Evolutionary conservation across 805 yeast genomes (phyloP).

Genomic region (Huiozyma naganishii): DNA sequence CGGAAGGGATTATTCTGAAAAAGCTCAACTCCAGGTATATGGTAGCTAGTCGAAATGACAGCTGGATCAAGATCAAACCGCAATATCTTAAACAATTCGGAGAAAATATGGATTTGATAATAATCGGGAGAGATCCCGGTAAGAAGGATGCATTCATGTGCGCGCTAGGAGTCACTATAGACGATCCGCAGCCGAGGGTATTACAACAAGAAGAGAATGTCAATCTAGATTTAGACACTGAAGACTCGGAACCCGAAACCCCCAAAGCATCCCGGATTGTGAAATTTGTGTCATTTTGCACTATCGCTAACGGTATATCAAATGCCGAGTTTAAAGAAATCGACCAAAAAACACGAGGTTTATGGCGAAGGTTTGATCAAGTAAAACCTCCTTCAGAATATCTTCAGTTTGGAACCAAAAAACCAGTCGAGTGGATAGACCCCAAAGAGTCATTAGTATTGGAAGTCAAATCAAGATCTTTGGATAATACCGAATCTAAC

Average conservation of each 20-base stretch:
- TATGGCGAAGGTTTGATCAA: slow-evolving; percentile 43
- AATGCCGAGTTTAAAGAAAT: slow-evolving; percentile 50
- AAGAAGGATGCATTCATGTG: slow-evolving; percentile 61
- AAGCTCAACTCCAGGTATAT: slow-evolving; percentile 46
- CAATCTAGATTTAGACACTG: slow-evolving; percentile 7
- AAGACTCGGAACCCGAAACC: slow-evolving; percentile 1
- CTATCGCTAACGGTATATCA: slow-evolving; percentile 78
- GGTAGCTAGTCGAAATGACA: slow-evolving; percentile 47
- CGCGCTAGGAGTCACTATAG: slow-evolving; percentile 46
- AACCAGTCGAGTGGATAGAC: slow-evolving; percentile 68
- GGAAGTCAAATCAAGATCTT: slow-evolving; percentile 73
- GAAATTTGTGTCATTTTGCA: slow-evolving; percentile 56
- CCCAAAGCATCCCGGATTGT: slow-evolving; percentile 4
- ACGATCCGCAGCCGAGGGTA: slow-evolving; percentile 7
- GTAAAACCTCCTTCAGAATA: slow-evolving; percentile 32
- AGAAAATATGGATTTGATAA: slow-evolving; percentile 68
- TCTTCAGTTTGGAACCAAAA: slow-evolving; percentile 45
- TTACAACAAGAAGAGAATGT: slow-evolving; percentile 2
- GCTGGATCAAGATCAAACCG: slow-evolving; percentile 89
- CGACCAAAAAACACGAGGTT: slow-evolving; percentile 42
- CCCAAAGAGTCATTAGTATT: slow-evolving; percentile 70
- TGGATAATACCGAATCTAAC: slow-evolving; percentile 37
- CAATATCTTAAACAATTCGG: slow-evolving; percentile 82
- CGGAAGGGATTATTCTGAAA: slow-evolving; percentile 81
- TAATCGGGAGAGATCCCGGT: slow-evolving; percentile 71